Conservation (phyloP, 1,284 basidiomycete genomes). For the Cryptococcus sp. region DNA sequence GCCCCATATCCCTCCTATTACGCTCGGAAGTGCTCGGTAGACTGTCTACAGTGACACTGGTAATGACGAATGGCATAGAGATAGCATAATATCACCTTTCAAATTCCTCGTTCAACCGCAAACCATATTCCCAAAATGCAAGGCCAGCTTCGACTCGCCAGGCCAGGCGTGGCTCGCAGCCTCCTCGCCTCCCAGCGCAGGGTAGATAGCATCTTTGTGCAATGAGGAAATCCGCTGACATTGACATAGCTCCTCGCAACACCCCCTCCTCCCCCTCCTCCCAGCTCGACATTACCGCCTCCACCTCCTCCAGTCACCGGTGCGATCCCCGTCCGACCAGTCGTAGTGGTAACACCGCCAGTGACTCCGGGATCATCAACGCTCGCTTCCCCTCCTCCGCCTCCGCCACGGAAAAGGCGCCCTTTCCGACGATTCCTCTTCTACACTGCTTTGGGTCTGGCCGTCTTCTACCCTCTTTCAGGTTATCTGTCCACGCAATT, state of each 20-base stretch:
- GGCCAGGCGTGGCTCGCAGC: slow-evolving; percentile 27
- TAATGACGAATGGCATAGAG: not conserved
- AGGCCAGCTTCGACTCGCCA: slow-evolving; percentile 35
- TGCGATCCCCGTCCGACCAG: slow-evolving; percentile 26
- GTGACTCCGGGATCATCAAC: slow-evolving; percentile 28
- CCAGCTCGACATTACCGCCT: no score
- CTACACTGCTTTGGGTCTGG: slow-evolving; percentile 50
- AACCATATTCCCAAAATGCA: slow-evolving; percentile 28
- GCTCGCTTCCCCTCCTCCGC: slow-evolving; percentile 20
- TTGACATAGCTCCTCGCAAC: slow-evolving; percentile 29
- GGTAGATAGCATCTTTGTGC: slow-evolving; percentile 24
- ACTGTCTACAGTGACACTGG: no score
- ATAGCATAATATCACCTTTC: not conserved
- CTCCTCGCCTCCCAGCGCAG: slow-evolving; percentile 33
- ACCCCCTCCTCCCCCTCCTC: slow-evolving; percentile 27
- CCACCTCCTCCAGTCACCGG: slow-evolving; percentile 24
- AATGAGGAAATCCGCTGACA: no score
- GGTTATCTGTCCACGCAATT: slow-evolving; percentile 53
- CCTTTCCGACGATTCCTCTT: slow-evolving; percentile 51
- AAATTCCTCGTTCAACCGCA: not conserved
- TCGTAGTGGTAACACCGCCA: slow-evolving; percentile 23
- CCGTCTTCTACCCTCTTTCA: slow-evolving; percentile 55
- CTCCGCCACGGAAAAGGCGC: slow-evolving; percentile 26
- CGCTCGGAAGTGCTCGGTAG: no score
- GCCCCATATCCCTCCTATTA: not conserved